phyloP scores from a whole-genome alignment of 768 basidiomycete species.

The Tylopilus rubrobrunneus region DNA sequence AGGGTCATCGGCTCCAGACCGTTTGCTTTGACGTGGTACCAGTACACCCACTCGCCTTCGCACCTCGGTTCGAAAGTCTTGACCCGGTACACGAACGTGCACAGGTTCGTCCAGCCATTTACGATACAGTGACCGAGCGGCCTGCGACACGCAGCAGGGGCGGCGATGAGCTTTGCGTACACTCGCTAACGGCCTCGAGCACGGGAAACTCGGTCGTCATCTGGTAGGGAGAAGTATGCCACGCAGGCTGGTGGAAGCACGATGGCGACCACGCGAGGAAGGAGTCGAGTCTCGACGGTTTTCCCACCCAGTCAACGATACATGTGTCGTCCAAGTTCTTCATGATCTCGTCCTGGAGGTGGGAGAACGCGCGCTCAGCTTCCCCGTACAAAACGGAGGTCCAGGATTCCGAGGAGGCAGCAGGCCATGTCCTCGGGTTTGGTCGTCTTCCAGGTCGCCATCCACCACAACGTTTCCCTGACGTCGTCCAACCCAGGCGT shows the following conservation, averaged over 20 bases:
- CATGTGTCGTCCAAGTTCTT: too few species aligned
- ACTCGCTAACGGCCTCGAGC: constrained; percentile 14
- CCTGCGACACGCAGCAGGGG: constrained; percentile 11
- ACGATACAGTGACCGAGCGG: constrained; percentile 29
- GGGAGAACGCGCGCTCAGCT: constrained; percentile 19
- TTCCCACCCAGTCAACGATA: too few species aligned
- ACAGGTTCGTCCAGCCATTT: constrained; percentile 28
- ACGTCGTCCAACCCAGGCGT: too few species aligned
- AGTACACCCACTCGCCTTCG: constrained; percentile 10
- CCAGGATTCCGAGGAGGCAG: too few species aligned
- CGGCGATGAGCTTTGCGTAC: constrained; percentile 18
- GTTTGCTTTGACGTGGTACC: constrained; percentile 20
- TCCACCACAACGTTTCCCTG: too few species aligned
- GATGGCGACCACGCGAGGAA: too few species aligned
- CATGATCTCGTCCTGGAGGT: constrained; percentile 27
- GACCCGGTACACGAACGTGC: constrained; percentile 23
- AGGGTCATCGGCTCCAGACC: constrained; percentile 16
- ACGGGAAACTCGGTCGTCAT: neutral
- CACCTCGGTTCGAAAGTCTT: constrained; percentile 7
- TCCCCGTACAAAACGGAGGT: too few species aligned
- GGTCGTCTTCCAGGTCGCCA: too few species aligned
- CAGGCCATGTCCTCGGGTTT: too few species aligned
- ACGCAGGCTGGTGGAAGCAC: too few species aligned
- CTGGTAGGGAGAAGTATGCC: constrained; percentile 6
- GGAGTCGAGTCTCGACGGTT: too few species aligned